Conservation (phyloP, 1,284 basidiomycete genomes). For the Paramarasmius palmivorus region DNA sequence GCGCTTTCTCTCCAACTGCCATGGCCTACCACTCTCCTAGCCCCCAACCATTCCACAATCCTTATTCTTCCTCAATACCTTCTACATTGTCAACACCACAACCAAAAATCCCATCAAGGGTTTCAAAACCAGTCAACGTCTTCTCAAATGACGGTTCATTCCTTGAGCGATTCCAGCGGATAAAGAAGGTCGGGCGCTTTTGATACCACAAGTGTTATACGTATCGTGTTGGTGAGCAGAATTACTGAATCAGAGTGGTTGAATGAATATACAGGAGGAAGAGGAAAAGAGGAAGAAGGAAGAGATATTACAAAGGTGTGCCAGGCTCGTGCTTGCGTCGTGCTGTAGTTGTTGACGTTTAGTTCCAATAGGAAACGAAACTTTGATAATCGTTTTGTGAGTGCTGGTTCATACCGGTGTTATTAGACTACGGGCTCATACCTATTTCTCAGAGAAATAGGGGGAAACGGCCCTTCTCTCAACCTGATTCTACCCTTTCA, state of each 20-base stretch:
- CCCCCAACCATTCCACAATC: too few relatives aligned
- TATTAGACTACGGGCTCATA: too few relatives aligned
- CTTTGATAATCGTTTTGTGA: constrained; percentile 64
- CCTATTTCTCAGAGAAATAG: too few relatives aligned
- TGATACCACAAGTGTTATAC: too few relatives aligned
- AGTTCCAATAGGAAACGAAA: constrained; percentile 53
- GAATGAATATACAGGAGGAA: constrained; percentile 46
- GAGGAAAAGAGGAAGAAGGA: constrained; percentile 56
- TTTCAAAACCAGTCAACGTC: constrained; percentile 48
- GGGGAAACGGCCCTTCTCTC: too few relatives aligned
- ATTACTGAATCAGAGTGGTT: not conserved
- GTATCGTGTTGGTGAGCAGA: not conserved
- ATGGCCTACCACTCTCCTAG: too few relatives aligned
- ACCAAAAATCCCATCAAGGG: too few relatives aligned
- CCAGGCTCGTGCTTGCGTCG: constrained; percentile 12
- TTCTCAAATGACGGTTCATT: constrained; percentile 64
- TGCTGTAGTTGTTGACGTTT: too few relatives aligned
- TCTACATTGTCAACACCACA: too few relatives aligned
- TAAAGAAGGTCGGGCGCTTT: constrained; percentile 41
- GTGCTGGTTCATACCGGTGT: constrained; percentile 24
- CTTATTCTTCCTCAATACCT: too few relatives aligned
- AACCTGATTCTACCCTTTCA: too few relatives aligned
- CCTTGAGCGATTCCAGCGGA: constrained; percentile 55
- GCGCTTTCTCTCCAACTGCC: too few relatives aligned
- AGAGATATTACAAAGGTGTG: constrained; percentile 49